Percentiles rank a stretch among this genome's conserved stretches.
These are phyloP conservation scores for Colletotrichum australisinense DNA, from an alignment of 2,329 filamentous ascomycete genomes.

Conservation along the genomic window DNA sequence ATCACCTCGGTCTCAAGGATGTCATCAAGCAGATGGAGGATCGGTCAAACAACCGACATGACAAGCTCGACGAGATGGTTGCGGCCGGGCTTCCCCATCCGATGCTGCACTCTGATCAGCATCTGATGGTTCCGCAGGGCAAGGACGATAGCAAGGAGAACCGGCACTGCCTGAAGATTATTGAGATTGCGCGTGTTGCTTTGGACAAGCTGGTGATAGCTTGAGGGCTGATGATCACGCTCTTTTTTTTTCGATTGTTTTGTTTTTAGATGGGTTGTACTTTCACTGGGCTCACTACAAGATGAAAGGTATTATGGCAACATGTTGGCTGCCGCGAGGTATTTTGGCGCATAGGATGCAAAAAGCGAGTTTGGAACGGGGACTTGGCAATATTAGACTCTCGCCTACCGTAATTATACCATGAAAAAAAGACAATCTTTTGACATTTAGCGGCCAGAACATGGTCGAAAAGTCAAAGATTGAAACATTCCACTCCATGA, in stretches of 20 bases:
- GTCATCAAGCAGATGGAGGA: conserved; percentile 65
- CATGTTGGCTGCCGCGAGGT: background rate
- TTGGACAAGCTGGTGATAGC: conserved; percentile 66
- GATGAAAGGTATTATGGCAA: background rate
- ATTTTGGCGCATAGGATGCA: background rate
- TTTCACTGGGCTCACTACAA: background rate
- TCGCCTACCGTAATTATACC: background rate
- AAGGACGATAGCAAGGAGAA: conserved; percentile 49
- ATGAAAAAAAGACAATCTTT: background rate
- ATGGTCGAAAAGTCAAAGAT: background rate
- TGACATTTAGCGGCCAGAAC: background rate
- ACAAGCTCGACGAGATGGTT: conserved; percentile 58
- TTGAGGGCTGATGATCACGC: no score
- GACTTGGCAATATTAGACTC: background rate
- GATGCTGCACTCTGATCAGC: conserved; percentile 39
- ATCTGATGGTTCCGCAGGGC: conserved; percentile 44
- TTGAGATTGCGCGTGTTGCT: conserved; percentile 65
- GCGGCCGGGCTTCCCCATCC: conserved; percentile 50
- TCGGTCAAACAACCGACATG: conserved; percentile 60
- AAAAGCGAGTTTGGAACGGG: background rate
- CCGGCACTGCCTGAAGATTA: conserved; percentile 60
- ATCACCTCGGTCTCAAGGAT: conserved; percentile 64
- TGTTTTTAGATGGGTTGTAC: background rate
- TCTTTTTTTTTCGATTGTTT: background rate
- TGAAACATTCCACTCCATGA: conserved; percentile 14